These are phyloP conservation scores for Meira nashicola DNA, from an alignment of 1,284 basidiomycete species.

Conservation along the genomic window DNA sequence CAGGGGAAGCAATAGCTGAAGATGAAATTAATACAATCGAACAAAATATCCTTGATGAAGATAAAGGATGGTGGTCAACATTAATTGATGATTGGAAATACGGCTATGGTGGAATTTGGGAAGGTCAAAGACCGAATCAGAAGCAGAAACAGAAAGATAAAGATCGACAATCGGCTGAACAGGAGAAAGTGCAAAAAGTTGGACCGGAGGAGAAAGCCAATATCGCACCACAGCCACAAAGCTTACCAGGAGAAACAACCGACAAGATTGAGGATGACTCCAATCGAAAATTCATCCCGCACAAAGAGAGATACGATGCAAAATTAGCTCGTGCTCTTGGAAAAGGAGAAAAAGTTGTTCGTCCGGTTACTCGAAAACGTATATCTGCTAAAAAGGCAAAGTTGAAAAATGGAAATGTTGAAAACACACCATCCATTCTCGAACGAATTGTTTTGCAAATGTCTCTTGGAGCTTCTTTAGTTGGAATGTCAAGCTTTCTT, in stretches of 20 bases:
- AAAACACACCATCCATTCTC: no score
- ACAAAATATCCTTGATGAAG: not conserved
- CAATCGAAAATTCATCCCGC: not conserved
- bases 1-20: not conserved
- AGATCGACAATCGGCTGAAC: no score
- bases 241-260: not conserved
- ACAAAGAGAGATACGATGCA: constrained; percentile 5
- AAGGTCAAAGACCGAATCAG: not conserved
- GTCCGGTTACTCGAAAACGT: not conserved
- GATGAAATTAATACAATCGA: not conserved
- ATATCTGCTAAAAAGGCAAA: not conserved
- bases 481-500: constrained; percentile 34
- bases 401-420: no score
- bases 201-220: not conserved
- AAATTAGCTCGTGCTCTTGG: not conserved
- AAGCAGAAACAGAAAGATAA: no score
- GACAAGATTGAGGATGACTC: not conserved
- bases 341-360: not conserved
- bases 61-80: not conserved
- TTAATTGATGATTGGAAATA: constrained; percentile 8
- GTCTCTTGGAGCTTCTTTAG: constrained; percentile 32
- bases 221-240: not conserved
- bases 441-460: constrained; percentile 13
- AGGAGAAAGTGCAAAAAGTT: not conserved
- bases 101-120: constrained; percentile 3